Conservation (phyloP, 306 rosid species). For the Begonia fuchsioides region DNA sequence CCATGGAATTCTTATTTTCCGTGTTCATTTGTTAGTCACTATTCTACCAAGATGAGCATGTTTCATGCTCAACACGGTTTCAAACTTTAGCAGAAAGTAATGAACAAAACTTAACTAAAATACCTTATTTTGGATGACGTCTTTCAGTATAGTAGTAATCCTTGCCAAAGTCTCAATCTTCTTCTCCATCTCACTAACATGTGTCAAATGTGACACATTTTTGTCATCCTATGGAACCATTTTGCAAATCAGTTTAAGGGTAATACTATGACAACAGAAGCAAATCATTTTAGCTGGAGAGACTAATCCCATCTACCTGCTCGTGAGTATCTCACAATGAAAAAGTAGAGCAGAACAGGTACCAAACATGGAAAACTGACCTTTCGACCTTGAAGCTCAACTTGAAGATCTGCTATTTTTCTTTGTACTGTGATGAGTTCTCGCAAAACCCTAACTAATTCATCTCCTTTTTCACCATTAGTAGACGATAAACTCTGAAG, state of each 20-base stretch:
- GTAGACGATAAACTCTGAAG: conserved; percentile 36
- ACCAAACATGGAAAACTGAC: conserved; percentile 16
- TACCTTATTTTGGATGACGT: conserved; percentile 96
- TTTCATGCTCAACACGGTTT: no score
- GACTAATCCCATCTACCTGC: background rate
- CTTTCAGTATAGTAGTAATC: conserved; percentile 79
- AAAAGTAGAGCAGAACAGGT: conserved; percentile 1
- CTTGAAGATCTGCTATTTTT: conserved; percentile 89
- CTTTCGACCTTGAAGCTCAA: conserved; percentile 96
- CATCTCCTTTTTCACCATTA: conserved; percentile 71
- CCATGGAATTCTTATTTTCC: no score
- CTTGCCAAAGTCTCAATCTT: conserved; percentile 69
- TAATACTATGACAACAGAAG: no score
- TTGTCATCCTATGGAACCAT: conserved; percentile 61
- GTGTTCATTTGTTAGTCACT: no score
- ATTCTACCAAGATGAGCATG: no score
- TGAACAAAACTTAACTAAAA: background rate
- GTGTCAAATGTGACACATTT: conserved; percentile 87
- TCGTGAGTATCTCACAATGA: background rate
- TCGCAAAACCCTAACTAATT: conserved; percentile 65
- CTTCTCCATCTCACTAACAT: conserved; percentile 89
- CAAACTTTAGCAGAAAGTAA: background rate
- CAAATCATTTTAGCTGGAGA: background rate
- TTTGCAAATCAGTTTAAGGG: conserved; percentile 7
- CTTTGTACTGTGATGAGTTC: conserved; percentile 79